Evolutionary conservation across 164 flowering plant genomes (phyloP).

Genomic region (Litsea cubeba): DNA sequence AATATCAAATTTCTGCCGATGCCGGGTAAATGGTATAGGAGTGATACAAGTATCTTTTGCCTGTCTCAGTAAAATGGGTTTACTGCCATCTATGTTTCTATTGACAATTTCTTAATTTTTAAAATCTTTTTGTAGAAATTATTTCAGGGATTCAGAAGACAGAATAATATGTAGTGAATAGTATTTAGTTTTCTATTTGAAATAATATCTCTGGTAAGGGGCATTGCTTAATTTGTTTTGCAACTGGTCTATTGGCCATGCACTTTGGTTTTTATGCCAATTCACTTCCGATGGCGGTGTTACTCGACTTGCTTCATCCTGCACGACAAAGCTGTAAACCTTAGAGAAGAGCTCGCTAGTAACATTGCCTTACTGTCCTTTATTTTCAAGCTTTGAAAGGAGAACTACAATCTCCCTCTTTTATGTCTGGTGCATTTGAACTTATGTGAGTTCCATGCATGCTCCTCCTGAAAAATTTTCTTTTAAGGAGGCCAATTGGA

Average conservation of each 20-base stretch:
- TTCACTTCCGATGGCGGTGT: conserved; percentile 27
- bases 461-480: conserved; percentile 33
- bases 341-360: conserved; percentile 39
- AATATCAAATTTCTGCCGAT: not conserved
- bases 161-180: conserved; percentile 20
- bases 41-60: conserved; percentile 23
- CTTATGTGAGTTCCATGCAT: conserved; percentile 43
- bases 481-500: conserved; percentile 56
- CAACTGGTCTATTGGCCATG: conserved; percentile 5
- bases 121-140: not conserved
- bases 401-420: conserved; percentile 25
- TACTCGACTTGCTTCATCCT: conserved; percentile 27
- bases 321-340: conserved; percentile 38
- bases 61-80: conserved; percentile 26
- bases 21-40: conserved; percentile 14
- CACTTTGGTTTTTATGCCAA: conserved; percentile 16
- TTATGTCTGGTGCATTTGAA: conserved; percentile 51
- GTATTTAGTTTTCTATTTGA: conserved; percentile 14
- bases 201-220: conserved; percentile 46
- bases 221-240: conserved; percentile 12
- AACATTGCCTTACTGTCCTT: conserved; percentile 28
- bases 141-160: conserved; percentile 16
- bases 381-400: conserved; percentile 47
- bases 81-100: conserved; percentile 21
- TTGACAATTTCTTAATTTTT: conserved; percentile 4